Conservation (phyloP, 805 yeast species). For the Myxozyma neotropica region DNA sequence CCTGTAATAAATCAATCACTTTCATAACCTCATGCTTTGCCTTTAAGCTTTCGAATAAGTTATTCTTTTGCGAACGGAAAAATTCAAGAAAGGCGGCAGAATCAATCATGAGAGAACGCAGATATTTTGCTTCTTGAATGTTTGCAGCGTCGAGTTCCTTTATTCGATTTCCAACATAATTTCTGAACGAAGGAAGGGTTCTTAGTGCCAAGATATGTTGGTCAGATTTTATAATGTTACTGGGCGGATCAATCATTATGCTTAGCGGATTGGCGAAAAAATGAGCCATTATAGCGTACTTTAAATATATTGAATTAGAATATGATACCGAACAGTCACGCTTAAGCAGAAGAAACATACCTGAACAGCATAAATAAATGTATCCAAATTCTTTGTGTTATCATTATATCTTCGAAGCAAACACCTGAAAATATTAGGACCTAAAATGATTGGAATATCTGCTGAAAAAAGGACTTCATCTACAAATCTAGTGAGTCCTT, state of each 20-base stretch:
- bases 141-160: neutral
- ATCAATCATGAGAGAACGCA: neutral
- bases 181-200: constrained; percentile 44
- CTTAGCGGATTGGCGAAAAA: constrained; percentile 46
- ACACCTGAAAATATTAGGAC: constrained; percentile 16
- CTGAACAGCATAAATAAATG: constrained; percentile 29
- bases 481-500: constrained; percentile 19
- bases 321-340: neutral
- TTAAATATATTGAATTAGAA: neutral
- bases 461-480: constrained; percentile 18
- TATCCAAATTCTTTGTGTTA: constrained; percentile 21
- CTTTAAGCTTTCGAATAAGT: neutral
- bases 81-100: neutral
- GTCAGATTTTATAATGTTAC: constrained; percentile 13
- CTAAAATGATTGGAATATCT: constrained; percentile 16
- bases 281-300: constrained; percentile 43
- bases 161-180: neutral
- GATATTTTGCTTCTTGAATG: neutral
- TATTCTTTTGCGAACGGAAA: neutral
- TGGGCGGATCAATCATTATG: constrained; percentile 31
- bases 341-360: constrained; percentile 29
- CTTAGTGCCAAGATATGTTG: constrained; percentile 40
- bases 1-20: constrained; percentile 1
- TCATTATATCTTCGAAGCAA: constrained; percentile 12
- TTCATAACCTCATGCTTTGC: constrained; percentile 4